phyloP scores from a whole-genome alignment of 768 basidiomycete genomes.

The Kwoniella botswanensis region DNA sequence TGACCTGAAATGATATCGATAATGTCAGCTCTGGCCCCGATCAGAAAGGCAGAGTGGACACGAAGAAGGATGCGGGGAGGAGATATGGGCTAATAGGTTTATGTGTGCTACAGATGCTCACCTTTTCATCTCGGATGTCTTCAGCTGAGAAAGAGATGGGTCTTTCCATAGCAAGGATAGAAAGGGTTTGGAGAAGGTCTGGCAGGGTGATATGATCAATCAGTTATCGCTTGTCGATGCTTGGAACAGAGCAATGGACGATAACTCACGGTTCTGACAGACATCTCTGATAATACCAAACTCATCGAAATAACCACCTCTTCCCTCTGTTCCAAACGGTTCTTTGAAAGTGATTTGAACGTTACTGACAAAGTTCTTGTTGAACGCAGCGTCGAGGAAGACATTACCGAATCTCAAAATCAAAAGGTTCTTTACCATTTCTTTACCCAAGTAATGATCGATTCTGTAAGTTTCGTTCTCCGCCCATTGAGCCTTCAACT shows the following conservation, averaged over 20 bases:
- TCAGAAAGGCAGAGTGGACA: too few species aligned
- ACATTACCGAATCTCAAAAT: conserved; percentile 95
- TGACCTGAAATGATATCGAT: conserved; percentile 68
- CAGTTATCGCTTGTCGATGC: neutral
- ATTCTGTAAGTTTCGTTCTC: conserved; percentile 99
- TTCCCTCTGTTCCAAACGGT: conserved; percentile 98
- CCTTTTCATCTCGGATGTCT: conserved; percentile 99
- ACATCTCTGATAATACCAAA: conserved; percentile 99
- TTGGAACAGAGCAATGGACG: too few species aligned
- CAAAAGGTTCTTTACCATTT: conserved; percentile 99
- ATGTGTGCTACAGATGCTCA: conserved; percentile 49
- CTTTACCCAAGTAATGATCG: conserved; percentile 99
- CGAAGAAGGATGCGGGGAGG: too few species aligned
- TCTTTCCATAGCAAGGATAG: conserved; percentile 94
- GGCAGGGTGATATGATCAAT: conserved; percentile 30
- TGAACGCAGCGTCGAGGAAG: conserved; percentile 85
- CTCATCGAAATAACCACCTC: conserved; percentile 99
- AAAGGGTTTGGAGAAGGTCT: conserved; percentile 95
- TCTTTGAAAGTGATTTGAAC: conserved; percentile 99
- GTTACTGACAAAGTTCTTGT: conserved; percentile 93
- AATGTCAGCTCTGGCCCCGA: too few species aligned
- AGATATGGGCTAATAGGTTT: neutral
- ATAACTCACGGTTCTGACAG: conserved; percentile 89
- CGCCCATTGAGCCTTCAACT: conserved; percentile 84
- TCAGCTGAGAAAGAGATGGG: conserved; percentile 97